phyloP scores from a whole-genome alignment of 225 moss, liverwort and hornwort genomes.

The Polytrichum formosum region DNA sequence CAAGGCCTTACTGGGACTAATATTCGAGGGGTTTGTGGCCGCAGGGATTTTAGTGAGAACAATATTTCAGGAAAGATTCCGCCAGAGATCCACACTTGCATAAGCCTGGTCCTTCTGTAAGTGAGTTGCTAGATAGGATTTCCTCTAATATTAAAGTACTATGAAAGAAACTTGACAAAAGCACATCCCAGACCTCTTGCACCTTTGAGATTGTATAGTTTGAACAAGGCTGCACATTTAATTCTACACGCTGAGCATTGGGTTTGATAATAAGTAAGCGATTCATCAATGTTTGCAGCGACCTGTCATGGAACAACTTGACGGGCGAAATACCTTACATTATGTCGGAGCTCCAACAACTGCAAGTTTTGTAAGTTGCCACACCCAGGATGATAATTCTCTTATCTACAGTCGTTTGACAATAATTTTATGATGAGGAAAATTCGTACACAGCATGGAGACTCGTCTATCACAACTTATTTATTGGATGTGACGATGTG shows the following conservation, averaged over 20 bases:
- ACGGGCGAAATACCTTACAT: slow-evolving; percentile 56
- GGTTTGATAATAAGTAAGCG: too few relatives aligned
- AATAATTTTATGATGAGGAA: too few relatives aligned
- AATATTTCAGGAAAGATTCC: slow-evolving; percentile 57
- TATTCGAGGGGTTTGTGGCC: not conserved
- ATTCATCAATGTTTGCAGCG: slow-evolving; percentile 17
- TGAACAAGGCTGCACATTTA: too few relatives aligned
- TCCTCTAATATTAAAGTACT: too few relatives aligned
- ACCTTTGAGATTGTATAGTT: too few relatives aligned
- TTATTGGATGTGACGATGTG: not conserved
- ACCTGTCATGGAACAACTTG: slow-evolving; percentile 48
- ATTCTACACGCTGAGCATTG: too few relatives aligned
- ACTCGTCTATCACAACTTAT: too few relatives aligned
- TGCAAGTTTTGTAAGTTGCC: slow-evolving; percentile 45
- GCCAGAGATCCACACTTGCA: slow-evolving; percentile 50
- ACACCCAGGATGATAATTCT: not conserved
- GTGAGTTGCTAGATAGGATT: not conserved
- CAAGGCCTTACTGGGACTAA: not conserved
- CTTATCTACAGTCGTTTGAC: too few relatives aligned
- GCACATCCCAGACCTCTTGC: too few relatives aligned
- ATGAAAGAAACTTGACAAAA: too few relatives aligned
- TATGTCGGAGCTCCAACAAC: slow-evolving; percentile 54
- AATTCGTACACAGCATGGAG: too few relatives aligned
- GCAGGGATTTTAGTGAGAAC: slow-evolving; percentile 55
- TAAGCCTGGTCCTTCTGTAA: slow-evolving; percentile 50